Conservation (phyloP, 805 yeast genomes). For the Cyberlindnera sargentensis region DNA sequence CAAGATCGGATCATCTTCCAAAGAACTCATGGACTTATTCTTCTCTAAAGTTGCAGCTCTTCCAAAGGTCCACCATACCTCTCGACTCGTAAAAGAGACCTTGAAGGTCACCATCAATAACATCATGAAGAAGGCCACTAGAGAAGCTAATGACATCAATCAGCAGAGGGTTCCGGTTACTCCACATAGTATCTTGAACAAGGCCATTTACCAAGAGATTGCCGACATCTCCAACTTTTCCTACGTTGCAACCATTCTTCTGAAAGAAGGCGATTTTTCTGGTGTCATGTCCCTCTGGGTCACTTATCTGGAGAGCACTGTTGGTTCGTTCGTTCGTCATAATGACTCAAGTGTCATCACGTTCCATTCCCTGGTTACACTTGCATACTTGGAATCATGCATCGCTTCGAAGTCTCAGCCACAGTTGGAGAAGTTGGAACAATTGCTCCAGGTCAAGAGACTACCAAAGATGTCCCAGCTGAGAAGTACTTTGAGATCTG, state of each 20-base stretch:
- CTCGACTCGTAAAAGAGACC: not conserved
- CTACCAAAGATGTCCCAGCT: conserved; percentile 4
- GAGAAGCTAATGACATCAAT: conserved; percentile 12
- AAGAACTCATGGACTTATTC: not conserved
- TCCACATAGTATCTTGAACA: conserved; percentile 17
- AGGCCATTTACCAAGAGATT: conserved; percentile 12
- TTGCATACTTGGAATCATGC: conserved; percentile 16
- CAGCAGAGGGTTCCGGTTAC: conserved; percentile 12
- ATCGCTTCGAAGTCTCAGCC: conserved; percentile 2
- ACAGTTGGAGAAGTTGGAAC: conserved; percentile 6
- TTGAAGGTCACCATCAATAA: not conserved
- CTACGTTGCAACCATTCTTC: conserved; percentile 8
- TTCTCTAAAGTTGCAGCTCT: conserved; percentile 3
- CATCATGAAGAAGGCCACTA: conserved; percentile 10
- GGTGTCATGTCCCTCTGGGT: conserved; percentile 20
- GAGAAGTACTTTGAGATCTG: not conserved
- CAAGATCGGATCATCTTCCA: conserved; percentile 2
- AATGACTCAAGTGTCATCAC: not conserved
- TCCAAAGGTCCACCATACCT: not conserved
- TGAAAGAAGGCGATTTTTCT: conserved; percentile 9
- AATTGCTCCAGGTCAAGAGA: conserved; percentile 10
- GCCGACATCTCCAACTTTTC: conserved; percentile 10
- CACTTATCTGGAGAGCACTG: conserved; percentile 15
- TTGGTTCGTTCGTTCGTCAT: not conserved
- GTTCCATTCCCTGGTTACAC: conserved; percentile 2